Evolutionary conservation across 2,329 filamentous ascomycete species (phyloP).

Genomic region (Exserohilum rostratum): DNA sequence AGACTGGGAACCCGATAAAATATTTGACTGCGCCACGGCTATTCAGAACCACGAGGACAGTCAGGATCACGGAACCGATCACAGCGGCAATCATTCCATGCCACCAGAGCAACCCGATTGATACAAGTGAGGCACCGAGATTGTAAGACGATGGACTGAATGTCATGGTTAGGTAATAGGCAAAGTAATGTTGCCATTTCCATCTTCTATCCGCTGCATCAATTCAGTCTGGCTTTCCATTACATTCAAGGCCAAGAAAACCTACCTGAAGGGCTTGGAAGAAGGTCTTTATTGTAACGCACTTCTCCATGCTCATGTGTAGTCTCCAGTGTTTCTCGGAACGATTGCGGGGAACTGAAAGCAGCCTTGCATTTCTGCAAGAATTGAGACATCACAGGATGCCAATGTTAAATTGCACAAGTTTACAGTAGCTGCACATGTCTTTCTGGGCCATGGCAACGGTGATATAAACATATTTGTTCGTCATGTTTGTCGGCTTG

Average conservation of each 20-base stretch:
- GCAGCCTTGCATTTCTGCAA: slow-evolving; percentile 19
- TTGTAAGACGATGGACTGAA: slow-evolving; percentile 28
- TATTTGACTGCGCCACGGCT: slow-evolving; percentile 29
- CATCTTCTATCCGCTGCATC: slow-evolving; percentile 21
- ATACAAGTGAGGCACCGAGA: slow-evolving; percentile 26
- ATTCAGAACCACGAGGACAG: slow-evolving; percentile 23
- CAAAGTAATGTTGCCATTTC: slow-evolving; percentile 31
- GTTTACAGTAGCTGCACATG: background rate
- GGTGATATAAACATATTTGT: slow-evolving; percentile 1
- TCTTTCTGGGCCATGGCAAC: background rate
- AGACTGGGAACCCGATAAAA: slow-evolving; percentile 27
- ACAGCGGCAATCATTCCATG: slow-evolving; percentile 26
- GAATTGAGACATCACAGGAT: slow-evolving; percentile 21
- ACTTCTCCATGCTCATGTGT: slow-evolving; percentile 14
- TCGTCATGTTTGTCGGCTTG: background rate
- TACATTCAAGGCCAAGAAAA: background rate
- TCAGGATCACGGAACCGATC: slow-evolving; percentile 25
- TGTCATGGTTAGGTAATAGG: slow-evolving; percentile 26
- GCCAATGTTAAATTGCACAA: slow-evolving; percentile 15
- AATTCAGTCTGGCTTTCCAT: background rate
- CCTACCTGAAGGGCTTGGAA: slow-evolving; percentile 25
- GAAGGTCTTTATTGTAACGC: slow-evolving; percentile 25
- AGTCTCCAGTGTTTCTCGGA: slow-evolving; percentile 11
- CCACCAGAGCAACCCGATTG: slow-evolving; percentile 28
- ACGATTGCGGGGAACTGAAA: slow-evolving; percentile 38